Percentiles rank a stretch among this genome's conserved stretches.
These are phyloP conservation scores for Stylonectria norvegica DNA, from an alignment of 2,329 filamentous ascomycete species.

Conservation along the genomic window DNA sequence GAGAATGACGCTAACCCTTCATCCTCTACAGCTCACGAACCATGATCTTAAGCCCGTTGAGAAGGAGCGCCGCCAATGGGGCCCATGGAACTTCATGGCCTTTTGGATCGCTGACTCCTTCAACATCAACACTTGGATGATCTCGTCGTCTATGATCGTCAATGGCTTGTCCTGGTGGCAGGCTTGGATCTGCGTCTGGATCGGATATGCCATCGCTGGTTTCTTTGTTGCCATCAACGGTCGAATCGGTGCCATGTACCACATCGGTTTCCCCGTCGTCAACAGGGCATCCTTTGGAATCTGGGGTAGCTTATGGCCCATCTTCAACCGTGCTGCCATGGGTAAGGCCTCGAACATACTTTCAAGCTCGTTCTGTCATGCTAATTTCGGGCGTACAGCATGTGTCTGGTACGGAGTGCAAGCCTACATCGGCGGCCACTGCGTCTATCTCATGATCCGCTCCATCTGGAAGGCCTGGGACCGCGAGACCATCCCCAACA, in stretches of 20 bases:
- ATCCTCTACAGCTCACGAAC: slow-evolving; percentile 67
- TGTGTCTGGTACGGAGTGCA: slow-evolving; percentile 89
- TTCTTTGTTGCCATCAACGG: slow-evolving; percentile 74
- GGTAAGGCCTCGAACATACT: slow-evolving; percentile 39
- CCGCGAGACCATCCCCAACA: slow-evolving; percentile 59
- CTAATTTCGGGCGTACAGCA: slow-evolving; percentile 39
- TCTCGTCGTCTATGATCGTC: slow-evolving; percentile 77
- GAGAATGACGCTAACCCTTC: too few relatives aligned
- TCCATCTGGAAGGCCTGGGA: slow-evolving; percentile 74
- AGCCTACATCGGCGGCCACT: slow-evolving; percentile 78
- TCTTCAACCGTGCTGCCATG: slow-evolving; percentile 85
- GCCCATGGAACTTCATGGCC: slow-evolving; percentile 80
- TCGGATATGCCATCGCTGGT: slow-evolving; percentile 76
- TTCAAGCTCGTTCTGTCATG: too few relatives aligned
- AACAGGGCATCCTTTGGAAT: slow-evolving; percentile 78
- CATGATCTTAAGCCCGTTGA: slow-evolving; percentile 80
- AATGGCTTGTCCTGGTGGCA: slow-evolving; percentile 86
- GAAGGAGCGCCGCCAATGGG: slow-evolving; percentile 76
- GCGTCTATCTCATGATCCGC: slow-evolving; percentile 84
- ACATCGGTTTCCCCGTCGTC: slow-evolving; percentile 84
- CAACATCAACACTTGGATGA: slow-evolving; percentile 95
- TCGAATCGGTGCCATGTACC: slow-evolving; percentile 80
- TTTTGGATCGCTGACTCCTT: slow-evolving; percentile 86
- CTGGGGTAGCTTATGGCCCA: slow-evolving; percentile 85
- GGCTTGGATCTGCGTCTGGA: slow-evolving; percentile 82